These are phyloP conservation scores for Vigna hirtella DNA, from an alignment of 306 rosid species.

Conservation along the genomic window DNA sequence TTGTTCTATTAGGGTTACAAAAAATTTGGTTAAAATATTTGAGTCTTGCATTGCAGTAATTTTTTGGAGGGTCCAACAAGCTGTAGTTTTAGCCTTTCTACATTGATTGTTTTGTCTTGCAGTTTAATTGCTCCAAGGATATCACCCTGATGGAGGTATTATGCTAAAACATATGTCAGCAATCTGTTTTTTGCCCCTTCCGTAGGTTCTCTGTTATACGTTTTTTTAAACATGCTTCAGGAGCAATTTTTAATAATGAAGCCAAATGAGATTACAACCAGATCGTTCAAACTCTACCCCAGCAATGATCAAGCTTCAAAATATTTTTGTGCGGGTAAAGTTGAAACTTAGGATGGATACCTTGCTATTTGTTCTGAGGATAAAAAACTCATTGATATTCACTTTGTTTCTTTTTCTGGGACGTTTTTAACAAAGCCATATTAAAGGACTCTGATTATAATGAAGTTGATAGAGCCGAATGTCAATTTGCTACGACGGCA, in stretches of 20 bases:
- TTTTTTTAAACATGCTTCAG: slow-evolving; percentile 50
- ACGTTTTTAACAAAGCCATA: slow-evolving; percentile 65
- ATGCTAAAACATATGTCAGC: slow-evolving; percentile 26
- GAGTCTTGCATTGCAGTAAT: slow-evolving; percentile 16
- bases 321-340: slow-evolving; percentile 79
- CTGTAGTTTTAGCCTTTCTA: slow-evolving; percentile 41
- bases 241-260: slow-evolving; percentile 91
- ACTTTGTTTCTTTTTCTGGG: slow-evolving; percentile 21
- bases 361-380: slow-evolving; percentile 5
- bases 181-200: slow-evolving; percentile 19
- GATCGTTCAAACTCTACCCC: slow-evolving; percentile 82
- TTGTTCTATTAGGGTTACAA: not conserved
- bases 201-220: slow-evolving; percentile 23
- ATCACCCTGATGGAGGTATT: slow-evolving; percentile 91
- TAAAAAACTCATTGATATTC: slow-evolving; percentile 26
- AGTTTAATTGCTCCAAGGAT: slow-evolving; percentile 95
- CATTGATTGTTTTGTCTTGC: slow-evolving; percentile 54
- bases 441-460: slow-evolving; percentile 85
- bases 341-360: slow-evolving; percentile 34
- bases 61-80: slow-evolving; percentile 6
- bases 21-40: slow-evolving; percentile 22
- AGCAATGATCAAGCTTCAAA: slow-evolving; percentile 88
- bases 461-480: slow-evolving; percentile 94
- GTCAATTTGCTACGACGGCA: slow-evolving; percentile 86
- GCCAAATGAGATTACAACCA: slow-evolving; percentile 68